Base-by-base conservation (phyloP, 2,329 filamentous ascomycete species). In the Sporothrix brunneoviolacea region DNA sequence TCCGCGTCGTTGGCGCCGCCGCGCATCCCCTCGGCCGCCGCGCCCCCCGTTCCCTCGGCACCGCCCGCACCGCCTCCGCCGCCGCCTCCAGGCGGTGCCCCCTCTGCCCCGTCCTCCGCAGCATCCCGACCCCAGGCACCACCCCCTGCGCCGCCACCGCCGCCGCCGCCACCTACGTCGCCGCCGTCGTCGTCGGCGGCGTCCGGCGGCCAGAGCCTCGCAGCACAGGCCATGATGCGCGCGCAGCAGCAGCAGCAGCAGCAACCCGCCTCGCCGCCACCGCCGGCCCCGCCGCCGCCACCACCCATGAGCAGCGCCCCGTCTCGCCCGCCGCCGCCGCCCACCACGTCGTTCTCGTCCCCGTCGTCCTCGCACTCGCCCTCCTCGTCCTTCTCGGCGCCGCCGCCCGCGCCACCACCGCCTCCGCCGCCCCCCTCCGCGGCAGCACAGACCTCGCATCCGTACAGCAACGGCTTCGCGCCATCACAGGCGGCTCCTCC, bases 121-220 rank as follows among this genome's bases (percentile, higher is more conserved):
- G 22, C 51, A 15, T 70, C 72, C 15, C 69, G 73, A 35, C 67
- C 68, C 10, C 61, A 66, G 30, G 65, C 71, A 15, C 67, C 73
- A 19, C 69, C 73, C 2, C 67, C 67, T 28, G 68, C 71, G 19
- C 70, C 73, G 30, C 70, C 73, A 19, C 58, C 60, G 8, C 53
- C 55, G 13, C 48, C 57, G 7, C 53, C 61, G 1, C 52, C 57
- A 7, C n/a, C n/a, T n/a, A n/a, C n/a, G n/a, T n/a, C n/a, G n/a
- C 65, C 60, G n/a, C 21, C 46, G 68, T 37, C 37, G 4, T 33
- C 45, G 16, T 38, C 40, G 58, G 64, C 66, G 4, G 65, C 70
- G 24, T 62, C 65, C 8, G 39, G 35, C 21, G 44, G 36, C 46
- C 65, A 65, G 24, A 70, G 61, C 51, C 62, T 70, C 19, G 70